These are phyloP conservation scores for Sungouiella thailandica DNA, from an alignment of 805 yeast genomes.

Conservation along the genomic window DNA sequence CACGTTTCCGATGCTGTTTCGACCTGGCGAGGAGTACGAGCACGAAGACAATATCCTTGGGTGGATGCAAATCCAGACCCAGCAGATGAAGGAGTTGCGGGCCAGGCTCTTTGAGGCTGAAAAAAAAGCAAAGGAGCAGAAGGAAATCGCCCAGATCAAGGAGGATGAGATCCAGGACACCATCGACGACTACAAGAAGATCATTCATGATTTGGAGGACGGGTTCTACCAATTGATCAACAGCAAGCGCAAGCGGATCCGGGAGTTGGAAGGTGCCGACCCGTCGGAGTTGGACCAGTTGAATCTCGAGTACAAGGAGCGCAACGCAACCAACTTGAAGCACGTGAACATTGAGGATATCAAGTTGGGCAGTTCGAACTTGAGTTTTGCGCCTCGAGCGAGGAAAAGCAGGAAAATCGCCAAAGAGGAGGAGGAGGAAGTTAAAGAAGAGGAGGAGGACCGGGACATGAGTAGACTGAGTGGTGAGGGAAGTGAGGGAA, in stretches of 20 bases:
- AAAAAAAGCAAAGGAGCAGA: neutral
- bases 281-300: slow-evolving; percentile 5
- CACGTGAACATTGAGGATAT: slow-evolving; percentile 14
- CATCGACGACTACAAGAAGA: slow-evolving; percentile 11
- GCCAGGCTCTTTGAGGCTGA: neutral
- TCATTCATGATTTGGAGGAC: slow-evolving; percentile 13
- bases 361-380: slow-evolving; percentile 6
- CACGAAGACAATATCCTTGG: slow-evolving; percentile 12
- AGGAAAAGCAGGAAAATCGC: neutral
- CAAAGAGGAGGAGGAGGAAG: neutral
- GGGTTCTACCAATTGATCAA: slow-evolving; percentile 15
- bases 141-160: slow-evolving; percentile 3
- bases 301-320: slow-evolving; percentile 8
- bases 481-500: slow-evolving; percentile 1
- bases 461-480: slow-evolving; percentile 1
- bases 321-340: slow-evolving; percentile 12
- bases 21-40: slow-evolving; percentile 4
- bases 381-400: slow-evolving; percentile 2
- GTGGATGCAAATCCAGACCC: slow-evolving; percentile 10
- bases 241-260: slow-evolving; percentile 10
- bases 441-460: slow-evolving; percentile 2
- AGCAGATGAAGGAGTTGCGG: slow-evolving; percentile 5
- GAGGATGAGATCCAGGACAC: slow-evolving; percentile 10
- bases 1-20: slow-evolving; percentile 3
- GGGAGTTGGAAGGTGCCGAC: slow-evolving; percentile 10